phyloP scores from a whole-genome alignment of 768 basidiomycete species.

The Termitomyces eurrhizus region DNA sequence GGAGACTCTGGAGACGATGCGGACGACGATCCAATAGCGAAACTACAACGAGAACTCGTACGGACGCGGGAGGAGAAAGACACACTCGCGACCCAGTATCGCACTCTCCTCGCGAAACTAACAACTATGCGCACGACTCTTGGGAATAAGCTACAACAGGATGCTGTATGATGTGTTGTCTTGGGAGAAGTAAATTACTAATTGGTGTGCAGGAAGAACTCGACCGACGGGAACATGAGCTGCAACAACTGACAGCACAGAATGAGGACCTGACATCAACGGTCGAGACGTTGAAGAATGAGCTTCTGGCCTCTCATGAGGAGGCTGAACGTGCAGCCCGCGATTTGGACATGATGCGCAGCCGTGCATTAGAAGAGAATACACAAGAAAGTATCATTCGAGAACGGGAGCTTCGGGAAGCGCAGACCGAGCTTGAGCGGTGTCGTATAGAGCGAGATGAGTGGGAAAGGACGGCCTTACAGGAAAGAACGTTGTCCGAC shows the following conservation, averaged over 20 bases:
- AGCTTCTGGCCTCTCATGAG: constrained; percentile 70
- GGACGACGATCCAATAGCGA: constrained; percentile 47
- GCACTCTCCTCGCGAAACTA: constrained; percentile 79
- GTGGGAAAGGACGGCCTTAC: constrained; percentile 46
- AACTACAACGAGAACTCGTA: constrained; percentile 72
- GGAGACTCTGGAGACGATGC: constrained; percentile 30
- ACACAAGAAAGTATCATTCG: constrained; percentile 65
- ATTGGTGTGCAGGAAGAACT: constrained; percentile 82
- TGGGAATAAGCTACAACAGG: constrained; percentile 92
- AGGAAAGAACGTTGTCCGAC: constrained; percentile 71
- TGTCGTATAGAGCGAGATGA: constrained; percentile 75
- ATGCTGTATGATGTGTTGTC: constrained; percentile 63
- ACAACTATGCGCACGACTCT: constrained; percentile 91
- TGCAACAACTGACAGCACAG: constrained; percentile 74
- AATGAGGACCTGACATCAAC: constrained; percentile 71
- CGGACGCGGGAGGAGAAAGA: constrained; percentile 84
- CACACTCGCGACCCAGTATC: constrained; percentile 79
- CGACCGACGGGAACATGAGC: constrained; percentile 82
- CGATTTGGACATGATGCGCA: constrained; percentile 69
- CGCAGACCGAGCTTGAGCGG: constrained; percentile 83
- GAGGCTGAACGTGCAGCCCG: constrained; percentile 68
- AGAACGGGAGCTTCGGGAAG: constrained; percentile 80
- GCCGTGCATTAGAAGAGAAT: constrained; percentile 58
- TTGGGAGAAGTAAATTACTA: constrained; percentile 4
- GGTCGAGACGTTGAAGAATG: constrained; percentile 74